Evolutionary conservation across 441 rosid species (phyloP), one percentile per base, ranked within the genome.

Genomic region (Populus hybrid): DNA sequence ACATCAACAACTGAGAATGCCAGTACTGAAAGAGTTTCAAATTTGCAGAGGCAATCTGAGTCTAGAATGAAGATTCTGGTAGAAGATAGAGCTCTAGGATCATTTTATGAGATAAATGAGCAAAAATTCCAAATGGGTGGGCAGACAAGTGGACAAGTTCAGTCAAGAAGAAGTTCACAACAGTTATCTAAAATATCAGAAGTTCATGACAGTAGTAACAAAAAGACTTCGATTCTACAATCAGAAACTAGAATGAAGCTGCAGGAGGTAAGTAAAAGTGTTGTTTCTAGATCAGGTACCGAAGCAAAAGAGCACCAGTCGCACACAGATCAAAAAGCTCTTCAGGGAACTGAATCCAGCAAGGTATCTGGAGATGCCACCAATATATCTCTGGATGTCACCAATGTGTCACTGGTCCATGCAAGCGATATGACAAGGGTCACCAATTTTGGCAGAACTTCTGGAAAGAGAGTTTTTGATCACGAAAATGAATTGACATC

Each of bases 11-110:
- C 78, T 76, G 86, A 68, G 77, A 85, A 86, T 78, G 74, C 73
- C 50, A 81, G 77, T 67, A 71, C 75, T 29, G 83, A 80, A 71
- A 84, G 76, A 82, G 74, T 74, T 81, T 81, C 82, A 28, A 71
- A 79, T 76, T 78, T 76, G 82, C 89, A 76, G 40, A 81, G 87
- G 71, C 87, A 83, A 73, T 82, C 86, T 20, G 88, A 84, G 68
- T 78, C 90, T 79, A 82, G 76, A 79, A 72, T 82, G 85, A 87
- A 83, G 81, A 79, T 77, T 40, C 85, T 71, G 64, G 87, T 88
- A 82, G 93, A 87, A 76, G 87, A 78, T 80, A 68, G 36, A 82
- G 80, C 83, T 70, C 68, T 64, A 76, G 83, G 77, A 72, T 87
- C 84, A 7, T 74, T 59, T 72, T 76, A 71, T 81, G 81, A 59